Conservation (phyloP, 805 yeast genomes). For the Candida ficus region DNA sequence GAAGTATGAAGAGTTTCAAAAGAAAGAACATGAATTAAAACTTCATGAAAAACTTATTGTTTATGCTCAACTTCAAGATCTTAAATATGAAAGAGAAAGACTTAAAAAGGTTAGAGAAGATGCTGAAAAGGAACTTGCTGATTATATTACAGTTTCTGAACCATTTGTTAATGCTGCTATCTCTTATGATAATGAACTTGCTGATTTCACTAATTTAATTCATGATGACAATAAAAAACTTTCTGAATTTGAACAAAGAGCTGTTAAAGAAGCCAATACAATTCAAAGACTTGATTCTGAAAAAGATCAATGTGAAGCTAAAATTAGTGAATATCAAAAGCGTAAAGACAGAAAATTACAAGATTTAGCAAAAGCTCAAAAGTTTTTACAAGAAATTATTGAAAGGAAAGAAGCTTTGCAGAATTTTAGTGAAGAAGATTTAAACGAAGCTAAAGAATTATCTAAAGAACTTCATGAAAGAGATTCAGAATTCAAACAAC, state of each 20-base stretch:
- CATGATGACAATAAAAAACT: slow-evolving; percentile 24
- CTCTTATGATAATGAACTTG: slow-evolving; percentile 22
- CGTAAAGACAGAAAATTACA: slow-evolving; percentile 6
- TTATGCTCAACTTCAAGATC: slow-evolving; percentile 42
- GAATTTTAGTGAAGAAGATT: slow-evolving; percentile 15
- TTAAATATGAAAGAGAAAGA: slow-evolving; percentile 15
- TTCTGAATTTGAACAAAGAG: neutral
- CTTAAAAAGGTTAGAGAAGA: slow-evolving; percentile 24
- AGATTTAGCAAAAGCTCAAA: neutral
- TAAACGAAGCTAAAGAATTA: slow-evolving; percentile 15
- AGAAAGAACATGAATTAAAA: slow-evolving; percentile 40
- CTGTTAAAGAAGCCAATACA: neutral
- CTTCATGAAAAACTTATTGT: slow-evolving; percentile 44
- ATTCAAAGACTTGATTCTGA: neutral
- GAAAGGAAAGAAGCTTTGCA: slow-evolving; percentile 15
- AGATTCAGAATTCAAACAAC: slow-evolving; percentile 4
- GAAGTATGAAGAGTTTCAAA: slow-evolving; percentile 40
- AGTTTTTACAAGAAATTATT: slow-evolving; percentile 12
- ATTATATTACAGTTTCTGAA: slow-evolving; percentile 19
- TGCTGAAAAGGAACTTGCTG: slow-evolving; percentile 25
- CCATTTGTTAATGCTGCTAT: slow-evolving; percentile 20
- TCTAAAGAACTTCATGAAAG: slow-evolving; percentile 7
- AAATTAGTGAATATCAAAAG: neutral
- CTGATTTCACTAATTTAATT: slow-evolving; percentile 25
- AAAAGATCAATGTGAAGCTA: neutral